Evolutionary conservation across 2,329 filamentous ascomycete species (phyloP), one percentile per base, ranked within the genome.

Genomic region (Capronia coronata): DNA sequence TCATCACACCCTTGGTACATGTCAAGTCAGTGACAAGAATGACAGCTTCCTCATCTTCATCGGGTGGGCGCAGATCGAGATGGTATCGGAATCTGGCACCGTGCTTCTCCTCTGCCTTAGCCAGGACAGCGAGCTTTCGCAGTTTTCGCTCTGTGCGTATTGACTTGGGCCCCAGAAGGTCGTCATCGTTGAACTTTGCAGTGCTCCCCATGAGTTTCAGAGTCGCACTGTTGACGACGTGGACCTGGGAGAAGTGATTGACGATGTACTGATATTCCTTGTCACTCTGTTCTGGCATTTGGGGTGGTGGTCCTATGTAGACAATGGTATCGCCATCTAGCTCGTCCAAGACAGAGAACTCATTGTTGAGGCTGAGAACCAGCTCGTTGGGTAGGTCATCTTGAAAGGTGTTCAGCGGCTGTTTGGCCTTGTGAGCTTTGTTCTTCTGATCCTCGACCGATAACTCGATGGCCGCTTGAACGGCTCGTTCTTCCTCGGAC

Each of bases 51-150:
- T 84, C 80, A 1, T 79, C 83, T 60, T 83, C 76, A 0, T 66
- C 65, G 0, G 77, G 74, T 0, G 82, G 82, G 0, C 80, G 84
- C 10, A 86, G 68, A 56, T 86, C 81, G 29, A 86, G 59, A 14
- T 84, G 67, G 55, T 77, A 84, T 49, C 74, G 73, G 59, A 84
- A 56, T 42, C 34, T 50, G 2, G 34, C 37, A 34, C 51, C 51
- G 18, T 37, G 48, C 23, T 19, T 34, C 13, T 30, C 38, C 40
- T 56, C 54, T 19, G 46, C 40, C 23, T 43, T 13, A 11, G 39
- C 27, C 18, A 54, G 42, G 2, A 56, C 32, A 4, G 37, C 48
- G 5, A 43, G 38, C 43, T 52, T 54, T 37, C 54, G 49, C 38
- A 56, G 27, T 11, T 29, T 48, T 43, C 46, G 43, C 37, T 59